Evolutionary conservation across 495 filamentous ascomycete species (phyloP), one percentile per base, ranked within the genome.

Genomic region (Sordaria brevicollis): DNA sequence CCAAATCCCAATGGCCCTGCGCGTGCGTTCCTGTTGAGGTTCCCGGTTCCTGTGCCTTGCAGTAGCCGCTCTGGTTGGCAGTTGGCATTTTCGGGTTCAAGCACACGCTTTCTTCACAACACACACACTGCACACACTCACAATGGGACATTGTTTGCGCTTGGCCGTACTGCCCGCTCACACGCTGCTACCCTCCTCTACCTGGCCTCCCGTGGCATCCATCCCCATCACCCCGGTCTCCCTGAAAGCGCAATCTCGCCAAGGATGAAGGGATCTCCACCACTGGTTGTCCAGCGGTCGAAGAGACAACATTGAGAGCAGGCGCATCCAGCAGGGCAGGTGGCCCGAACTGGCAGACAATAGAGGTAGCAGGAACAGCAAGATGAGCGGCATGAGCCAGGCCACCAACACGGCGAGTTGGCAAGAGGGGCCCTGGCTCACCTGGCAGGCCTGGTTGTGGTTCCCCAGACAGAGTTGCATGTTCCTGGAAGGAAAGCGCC

Each of bases 241-340:
- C 43, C 57, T 38, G 54, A 19, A 15, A 57, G 68, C 68, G 72
- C 69, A 80, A 79, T 79, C 71, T 79, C 78, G 76, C 76, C 76
- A 79, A 77, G 76, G 69, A 74, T 65, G 54, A 68, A 38, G 74
- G 65, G 70, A 67, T 74, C 70, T 69, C 71, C 74, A 76, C 71
- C 74, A 76, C 70, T 35, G 67, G 43, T 15, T 57, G 33, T 34
- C 66, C 73, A 66, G 25, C 25, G 49, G 49, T 57, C 49, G 49
- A 25, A 15, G 49, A 25, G 25, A 57, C 11, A 17, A 11, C 37
- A 15, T 39, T 4, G 37, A 57, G 2, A 25, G 49, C 11, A 13
- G 49, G 49, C 49, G 49, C 49, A 6, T 57, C 49, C 49, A 41
- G n/a, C 49, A 41, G n/a, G n/a, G 57, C 69, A 37, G 54, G 67